These are phyloP conservation scores for Dactylellina cionopaga DNA, from an alignment of 2,329 filamentous ascomycete species.

Conservation along the genomic window DNA sequence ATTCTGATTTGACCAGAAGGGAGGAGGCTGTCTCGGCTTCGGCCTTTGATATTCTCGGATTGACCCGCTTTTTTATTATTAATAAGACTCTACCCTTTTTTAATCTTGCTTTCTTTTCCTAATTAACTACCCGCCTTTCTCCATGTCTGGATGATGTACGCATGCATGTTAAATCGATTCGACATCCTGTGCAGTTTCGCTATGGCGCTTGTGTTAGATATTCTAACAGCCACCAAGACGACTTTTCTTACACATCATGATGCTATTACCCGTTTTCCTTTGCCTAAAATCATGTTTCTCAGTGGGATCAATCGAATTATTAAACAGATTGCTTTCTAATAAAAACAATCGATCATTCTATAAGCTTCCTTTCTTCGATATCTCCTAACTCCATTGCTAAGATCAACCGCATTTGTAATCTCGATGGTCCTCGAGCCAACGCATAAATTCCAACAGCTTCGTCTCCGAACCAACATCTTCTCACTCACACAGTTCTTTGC, in stretches of 20 bases:
- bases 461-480: neutral
- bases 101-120: neutral
- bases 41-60: conserved; percentile 17
- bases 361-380: neutral
- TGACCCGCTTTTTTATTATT: conserved; percentile 2
- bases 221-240: neutral
- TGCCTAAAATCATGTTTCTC: conserved; percentile 14
- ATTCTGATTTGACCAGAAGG: conserved; percentile 23
- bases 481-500: neutral
- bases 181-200: neutral
- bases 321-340: conserved; percentile 15
- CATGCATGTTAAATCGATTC: conserved; percentile 20
- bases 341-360: neutral
- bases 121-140: neutral
- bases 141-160: conserved; percentile 22
- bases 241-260: neutral
- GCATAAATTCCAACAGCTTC: conserved; percentile 39
- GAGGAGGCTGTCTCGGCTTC: neutral
- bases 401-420: conserved; percentile 6
- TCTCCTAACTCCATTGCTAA: conserved; percentile 27
- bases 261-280: conserved; percentile 35
- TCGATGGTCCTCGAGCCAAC: conserved; percentile 3
- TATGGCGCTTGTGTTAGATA: neutral
- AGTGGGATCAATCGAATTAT: conserved; percentile 30
- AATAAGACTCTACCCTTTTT: neutral